phyloP scores from a whole-genome alignment of 768 basidiomycete genomes.

The Serendipita vermifera region DNA sequence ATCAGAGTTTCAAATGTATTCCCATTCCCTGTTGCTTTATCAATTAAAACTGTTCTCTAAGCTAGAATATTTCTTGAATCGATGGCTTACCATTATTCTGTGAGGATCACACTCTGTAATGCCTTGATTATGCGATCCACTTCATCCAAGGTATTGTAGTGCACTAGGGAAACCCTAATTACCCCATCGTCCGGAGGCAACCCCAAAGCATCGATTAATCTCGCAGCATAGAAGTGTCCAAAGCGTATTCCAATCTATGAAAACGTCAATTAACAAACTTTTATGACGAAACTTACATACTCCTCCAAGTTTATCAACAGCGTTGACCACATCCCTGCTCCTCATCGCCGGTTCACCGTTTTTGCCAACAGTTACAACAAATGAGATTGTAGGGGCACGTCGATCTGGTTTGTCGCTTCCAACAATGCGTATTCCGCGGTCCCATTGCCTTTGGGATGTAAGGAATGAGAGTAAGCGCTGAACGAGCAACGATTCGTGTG shows the following conservation, averaged over 20 bases:
- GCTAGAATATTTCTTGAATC: too few relatives aligned
- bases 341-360: conserved; percentile 37
- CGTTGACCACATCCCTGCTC: conserved; percentile 50
- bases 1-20: too few relatives aligned
- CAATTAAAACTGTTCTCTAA: too few relatives aligned
- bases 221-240: conserved; percentile 69
- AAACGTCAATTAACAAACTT: background rate
- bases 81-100: too few relatives aligned
- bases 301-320: conserved; percentile 48
- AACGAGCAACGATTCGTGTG: conserved; percentile 49
- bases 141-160: conserved; percentile 66
- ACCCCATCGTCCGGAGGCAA: conserved; percentile 54
- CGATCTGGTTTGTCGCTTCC: conserved; percentile 36
- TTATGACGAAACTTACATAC: conserved; percentile 31
- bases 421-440: conserved; percentile 52
- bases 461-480: conserved; percentile 43
- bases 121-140: conserved; percentile 43
- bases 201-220: conserved; percentile 36
- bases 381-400: conserved; percentile 57
- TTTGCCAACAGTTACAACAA: conserved; percentile 38
- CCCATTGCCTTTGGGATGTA: conserved; percentile 34
- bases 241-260: conserved; percentile 61
- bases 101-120: conserved; percentile 14
- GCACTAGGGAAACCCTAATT: conserved; percentile 62
- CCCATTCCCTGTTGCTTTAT: too few relatives aligned